These are phyloP conservation scores for Penicillium sp. DNA, from an alignment of 2,329 filamentous ascomycete species.

Conservation along the genomic window DNA sequence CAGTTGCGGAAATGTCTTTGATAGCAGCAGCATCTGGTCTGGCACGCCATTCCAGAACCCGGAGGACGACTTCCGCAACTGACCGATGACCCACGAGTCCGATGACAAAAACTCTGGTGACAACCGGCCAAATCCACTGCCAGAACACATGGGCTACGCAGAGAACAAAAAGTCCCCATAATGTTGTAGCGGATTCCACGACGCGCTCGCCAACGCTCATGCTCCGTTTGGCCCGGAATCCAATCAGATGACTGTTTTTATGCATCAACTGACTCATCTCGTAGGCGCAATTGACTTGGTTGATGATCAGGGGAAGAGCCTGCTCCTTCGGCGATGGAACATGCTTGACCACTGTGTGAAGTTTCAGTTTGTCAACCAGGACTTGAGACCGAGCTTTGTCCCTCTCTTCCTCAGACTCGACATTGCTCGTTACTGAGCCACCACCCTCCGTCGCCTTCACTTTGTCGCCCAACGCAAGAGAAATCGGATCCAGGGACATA, in stretches of 20 bases:
- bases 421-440: slow-evolving; percentile 46
- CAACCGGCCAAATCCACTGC: slow-evolving; percentile 71
- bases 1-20: slow-evolving; percentile 93
- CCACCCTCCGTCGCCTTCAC: slow-evolving; percentile 36
- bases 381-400: slow-evolving; percentile 61
- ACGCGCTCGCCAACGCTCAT: slow-evolving; percentile 92
- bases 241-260: slow-evolving; percentile 81
- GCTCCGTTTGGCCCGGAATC: slow-evolving; percentile 71
- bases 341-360: slow-evolving; percentile 78
- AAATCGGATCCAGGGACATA: slow-evolving; percentile 83
- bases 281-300: slow-evolving; percentile 93
- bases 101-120: slow-evolving; percentile 69
- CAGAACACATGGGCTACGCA: slow-evolving; percentile 67
- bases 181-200: slow-evolving; percentile 83
- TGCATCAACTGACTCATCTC: slow-evolving; percentile 82
- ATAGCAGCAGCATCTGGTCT: slow-evolving; percentile 75
- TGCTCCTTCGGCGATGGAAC: slow-evolving; percentile 75
- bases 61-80: slow-evolving; percentile 71
- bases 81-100: slow-evolving; percentile 74
- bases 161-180: slow-evolving; percentile 69
- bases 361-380: slow-evolving; percentile 78
- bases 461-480: slow-evolving; percentile 77
- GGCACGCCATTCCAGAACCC: slow-evolving; percentile 77
- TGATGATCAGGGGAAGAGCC: slow-evolving; percentile 73
- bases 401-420: slow-evolving; percentile 68